A percentile compares a stretch with the other conserved stretches of the same genome.
Evolutionary conservation across 2,329 filamentous ascomycete species (phyloP).

Genomic region (Zasmidium cellare): DNA sequence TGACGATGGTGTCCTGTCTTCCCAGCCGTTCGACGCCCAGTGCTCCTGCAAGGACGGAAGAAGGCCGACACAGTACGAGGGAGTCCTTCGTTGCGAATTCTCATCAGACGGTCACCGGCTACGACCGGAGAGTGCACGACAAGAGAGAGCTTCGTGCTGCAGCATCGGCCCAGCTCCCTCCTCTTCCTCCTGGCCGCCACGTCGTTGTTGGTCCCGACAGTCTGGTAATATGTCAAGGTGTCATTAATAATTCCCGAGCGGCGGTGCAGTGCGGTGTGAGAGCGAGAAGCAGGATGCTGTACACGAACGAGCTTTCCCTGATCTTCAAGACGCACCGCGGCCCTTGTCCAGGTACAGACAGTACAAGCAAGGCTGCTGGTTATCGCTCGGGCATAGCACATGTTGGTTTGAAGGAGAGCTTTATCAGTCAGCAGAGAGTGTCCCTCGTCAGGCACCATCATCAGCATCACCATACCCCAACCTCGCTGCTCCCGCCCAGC

Average conservation of each 20-base stretch:
- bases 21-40: no score
- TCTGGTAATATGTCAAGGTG: not conserved
- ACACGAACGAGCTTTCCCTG: not conserved
- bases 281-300: not conserved
- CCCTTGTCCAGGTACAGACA: not conserved
- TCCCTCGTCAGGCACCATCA: not conserved
- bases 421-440: not conserved
- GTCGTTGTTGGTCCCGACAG: not conserved
- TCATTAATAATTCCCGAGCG: not conserved
- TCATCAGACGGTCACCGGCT: not conserved
- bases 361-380: not conserved
- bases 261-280: not conserved
- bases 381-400: no score
- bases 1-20: no score
- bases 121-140: not conserved
- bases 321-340: not conserved
- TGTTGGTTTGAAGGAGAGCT: no score
- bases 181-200: not conserved
- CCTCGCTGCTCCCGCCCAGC: not conserved
- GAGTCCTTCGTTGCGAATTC: no score
- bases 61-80: no score
- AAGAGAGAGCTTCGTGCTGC: no score
- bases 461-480: not conserved
- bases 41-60: no score
- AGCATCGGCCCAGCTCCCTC: not conserved